A percentile compares a stretch with the other conserved stretches of the same genome.
phyloP scores from a whole-genome alignment of 495 filamentous ascomycete species.

The Cudoniella acicularis region DNA sequence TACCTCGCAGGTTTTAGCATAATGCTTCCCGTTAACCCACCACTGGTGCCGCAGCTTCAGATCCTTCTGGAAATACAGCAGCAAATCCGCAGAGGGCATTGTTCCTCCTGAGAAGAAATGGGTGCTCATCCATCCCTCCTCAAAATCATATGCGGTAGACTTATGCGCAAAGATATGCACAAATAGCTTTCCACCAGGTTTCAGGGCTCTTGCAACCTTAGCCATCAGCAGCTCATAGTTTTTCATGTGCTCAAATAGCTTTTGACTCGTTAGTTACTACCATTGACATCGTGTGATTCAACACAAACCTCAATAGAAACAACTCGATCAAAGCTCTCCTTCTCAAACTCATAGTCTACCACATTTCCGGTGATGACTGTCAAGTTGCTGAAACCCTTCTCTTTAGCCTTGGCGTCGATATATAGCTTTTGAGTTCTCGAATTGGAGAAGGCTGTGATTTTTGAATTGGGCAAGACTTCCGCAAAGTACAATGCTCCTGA shows the following conservation, averaged over 20 bases:
- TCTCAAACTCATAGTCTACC: constrained; percentile 55
- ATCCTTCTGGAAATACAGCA: constrained; percentile 62
- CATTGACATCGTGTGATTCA: not conserved
- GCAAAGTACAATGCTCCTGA: constrained; percentile 59
- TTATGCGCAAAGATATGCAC: constrained; percentile 62
- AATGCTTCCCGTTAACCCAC: constrained; percentile 63
- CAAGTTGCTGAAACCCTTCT: constrained; percentile 51
- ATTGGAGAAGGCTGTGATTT: constrained; percentile 62
- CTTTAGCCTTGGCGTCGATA: constrained; percentile 53
- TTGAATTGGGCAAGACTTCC: constrained; percentile 50
- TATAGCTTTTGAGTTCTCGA: constrained; percentile 59
- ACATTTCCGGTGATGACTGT: constrained; percentile 58
- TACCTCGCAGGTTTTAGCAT: constrained; percentile 63
- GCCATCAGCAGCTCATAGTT: constrained; percentile 63
- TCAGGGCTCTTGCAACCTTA: constrained; percentile 52
- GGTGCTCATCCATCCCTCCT: constrained; percentile 67
- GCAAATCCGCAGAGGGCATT: constrained; percentile 62
- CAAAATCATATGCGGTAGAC: constrained; percentile 60
- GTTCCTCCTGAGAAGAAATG: constrained; percentile 68
- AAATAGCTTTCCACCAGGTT: constrained; percentile 58
- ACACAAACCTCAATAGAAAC: constrained; percentile 52
- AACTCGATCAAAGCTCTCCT: constrained; percentile 52
- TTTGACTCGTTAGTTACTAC: not conserved
- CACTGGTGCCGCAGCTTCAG: constrained; percentile 54
- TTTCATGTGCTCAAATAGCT: constrained; percentile 72